Conservation (phyloP, 2,329 filamentous ascomycete species). For the Ascocoryne sarcoides region DNA sequence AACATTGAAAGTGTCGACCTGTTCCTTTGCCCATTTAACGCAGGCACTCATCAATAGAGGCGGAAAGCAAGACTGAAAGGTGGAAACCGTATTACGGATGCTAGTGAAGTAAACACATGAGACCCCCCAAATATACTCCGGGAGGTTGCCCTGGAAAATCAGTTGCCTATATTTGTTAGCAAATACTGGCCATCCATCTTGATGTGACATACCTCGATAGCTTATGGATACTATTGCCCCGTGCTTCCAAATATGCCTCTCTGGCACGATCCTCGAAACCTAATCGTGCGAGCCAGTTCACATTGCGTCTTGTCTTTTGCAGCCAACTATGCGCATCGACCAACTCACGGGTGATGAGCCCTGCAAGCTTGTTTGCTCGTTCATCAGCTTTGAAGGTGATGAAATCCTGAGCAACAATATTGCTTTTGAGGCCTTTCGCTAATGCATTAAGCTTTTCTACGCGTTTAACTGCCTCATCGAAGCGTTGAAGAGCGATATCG, state of each 20-base stretch:
- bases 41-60: constrained; percentile 84
- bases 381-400: constrained; percentile 88
- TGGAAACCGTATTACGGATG: constrained; percentile 85
- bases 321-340: constrained; percentile 69
- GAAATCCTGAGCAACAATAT: constrained; percentile 80
- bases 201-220: constrained; percentile 60
- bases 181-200: background rate
- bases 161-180: constrained; percentile 57
- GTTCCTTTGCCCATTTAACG: constrained; percentile 96
- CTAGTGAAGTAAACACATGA: constrained; percentile 94
- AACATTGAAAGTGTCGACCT: constrained; percentile 83
- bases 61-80: constrained; percentile 82
- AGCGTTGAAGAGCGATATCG: constrained; percentile 82
- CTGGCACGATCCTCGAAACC: constrained; percentile 86
- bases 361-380: constrained; percentile 67
- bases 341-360: constrained; percentile 67
- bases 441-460: constrained; percentile 80
- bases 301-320: constrained; percentile 69
- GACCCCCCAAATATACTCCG: constrained; percentile 88
- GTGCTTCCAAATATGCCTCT: constrained; percentile 75
- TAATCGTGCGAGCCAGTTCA: constrained; percentile 75
- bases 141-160: constrained; percentile 88
- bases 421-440: constrained; percentile 73
- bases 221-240: constrained; percentile 70
- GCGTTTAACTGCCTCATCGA: constrained; percentile 73